A percentile compares a stretch with the other conserved stretches of the same genome.
phyloP scores from a whole-genome alignment of 495 filamentous ascomycete species.

The Tuber magnatum region DNA sequence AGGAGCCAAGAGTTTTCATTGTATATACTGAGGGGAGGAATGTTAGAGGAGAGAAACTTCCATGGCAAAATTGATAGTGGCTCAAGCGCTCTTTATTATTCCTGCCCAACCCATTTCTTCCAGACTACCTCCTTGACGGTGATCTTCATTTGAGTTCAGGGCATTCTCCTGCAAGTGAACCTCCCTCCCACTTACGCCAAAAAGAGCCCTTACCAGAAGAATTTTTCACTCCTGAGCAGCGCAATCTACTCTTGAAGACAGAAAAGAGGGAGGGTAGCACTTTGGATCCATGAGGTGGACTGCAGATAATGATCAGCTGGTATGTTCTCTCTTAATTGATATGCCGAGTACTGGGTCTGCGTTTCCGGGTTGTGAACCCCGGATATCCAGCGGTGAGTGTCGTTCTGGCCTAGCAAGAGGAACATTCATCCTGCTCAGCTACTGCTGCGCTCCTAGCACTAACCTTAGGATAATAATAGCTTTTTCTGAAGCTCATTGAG shows the following conservation, averaged over 20 bases:
- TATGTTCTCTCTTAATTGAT: slow-evolving; percentile 6
- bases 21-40: background rate
- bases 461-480: slow-evolving; percentile 8
- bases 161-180: background rate
- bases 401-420: background rate
- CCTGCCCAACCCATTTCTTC: background rate
- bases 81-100: background rate
- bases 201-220: background rate
- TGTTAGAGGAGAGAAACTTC: background rate
- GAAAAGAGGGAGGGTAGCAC: background rate
- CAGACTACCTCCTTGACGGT: background rate
- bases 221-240: background rate
- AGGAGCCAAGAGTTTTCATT: background rate
- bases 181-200: background rate
- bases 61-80: background rate
- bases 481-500: slow-evolving; percentile 31
- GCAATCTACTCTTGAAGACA: background rate
- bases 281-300: slow-evolving; percentile 26
- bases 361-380: background rate
- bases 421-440: background rate
- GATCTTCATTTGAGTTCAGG: background rate
- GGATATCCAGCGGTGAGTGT: background rate
- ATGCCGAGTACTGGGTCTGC: background rate
- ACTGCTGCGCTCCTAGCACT: background rate
- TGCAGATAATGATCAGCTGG: slow-evolving; percentile 29